Percentiles rank a stretch among this genome's conserved stretches.
Evolutionary conservation across 2,329 filamentous ascomycete species (phyloP).

Genomic region (Paecilomyces formosus): DNA sequence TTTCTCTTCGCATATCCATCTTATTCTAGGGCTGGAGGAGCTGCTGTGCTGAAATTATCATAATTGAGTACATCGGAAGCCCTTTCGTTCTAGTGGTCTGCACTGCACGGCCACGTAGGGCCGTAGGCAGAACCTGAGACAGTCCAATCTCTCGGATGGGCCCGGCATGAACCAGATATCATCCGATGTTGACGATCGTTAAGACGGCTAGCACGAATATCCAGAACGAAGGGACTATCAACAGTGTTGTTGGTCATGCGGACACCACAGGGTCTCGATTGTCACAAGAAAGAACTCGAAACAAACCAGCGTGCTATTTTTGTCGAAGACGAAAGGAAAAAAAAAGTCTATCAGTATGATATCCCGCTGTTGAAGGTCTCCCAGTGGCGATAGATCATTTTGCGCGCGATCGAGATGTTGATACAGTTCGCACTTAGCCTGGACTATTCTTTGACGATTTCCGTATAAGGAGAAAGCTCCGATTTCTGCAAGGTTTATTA

Average conservation of each 20-base stretch:
- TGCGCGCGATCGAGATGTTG: background rate
- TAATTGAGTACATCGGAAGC: background rate
- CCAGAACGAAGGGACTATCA: background rate
- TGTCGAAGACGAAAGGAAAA: background rate
- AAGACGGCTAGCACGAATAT: background rate
- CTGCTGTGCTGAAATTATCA: background rate
- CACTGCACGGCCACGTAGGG: background rate
- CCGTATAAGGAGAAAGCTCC: constrained; percentile 16
- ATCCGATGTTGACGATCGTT: background rate
- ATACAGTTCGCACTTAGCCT: background rate
- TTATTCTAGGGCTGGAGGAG: background rate
- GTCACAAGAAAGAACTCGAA: background rate
- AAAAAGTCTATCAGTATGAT: background rate
- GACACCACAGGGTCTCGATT: background rate
- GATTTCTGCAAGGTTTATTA: constrained; percentile 1
- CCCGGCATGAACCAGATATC: background rate
- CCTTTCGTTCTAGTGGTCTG: background rate
- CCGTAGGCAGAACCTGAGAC: background rate
- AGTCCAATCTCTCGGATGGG: background rate
- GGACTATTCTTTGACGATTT: constrained; percentile 6
- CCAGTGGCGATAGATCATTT: background rate
- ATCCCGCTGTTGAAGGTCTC: background rate
- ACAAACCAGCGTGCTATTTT: background rate
- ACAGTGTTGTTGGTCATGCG: background rate
- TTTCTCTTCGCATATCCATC: background rate